Evolutionary conservation across 2,329 filamentous ascomycete genomes (phyloP), one percentile per base, ranked within the genome.

Genomic region (Lachnellula hyalina): DNA sequence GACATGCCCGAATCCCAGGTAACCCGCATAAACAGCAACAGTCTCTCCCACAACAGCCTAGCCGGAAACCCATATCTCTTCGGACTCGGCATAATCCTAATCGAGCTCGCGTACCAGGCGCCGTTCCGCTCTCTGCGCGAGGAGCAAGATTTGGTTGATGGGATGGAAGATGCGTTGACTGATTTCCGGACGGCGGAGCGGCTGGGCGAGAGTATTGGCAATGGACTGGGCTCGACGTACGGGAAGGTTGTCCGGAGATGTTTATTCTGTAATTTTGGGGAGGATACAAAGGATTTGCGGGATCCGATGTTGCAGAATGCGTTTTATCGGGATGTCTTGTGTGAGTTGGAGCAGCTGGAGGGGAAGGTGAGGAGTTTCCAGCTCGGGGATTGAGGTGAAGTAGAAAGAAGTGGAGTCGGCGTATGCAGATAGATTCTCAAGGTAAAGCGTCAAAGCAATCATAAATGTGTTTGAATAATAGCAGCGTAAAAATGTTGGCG

Each of bases 291-390:
- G 19, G 54, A 57, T 47, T 40, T 61, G 14, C 34, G 23, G n/a
- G 53, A 58, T 52, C 49, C 52, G 11, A 48, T 32, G n/a, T 35
- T 60, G 32, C 51, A 56, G 45, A 49, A 38, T n/a, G 55, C 49
- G 4, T 57, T 58, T 21, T 51, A 58, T 51, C 45, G 40, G n/a
- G 55, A 60, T 48, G 53, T 60, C 19, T 45, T 58, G 5, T 56
- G 58, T 47, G 58, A 56, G 42, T 19, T 60, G n/a, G 58, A 60
- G 48, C 42, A 34, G 40, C 35, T 60, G 28, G 58, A 60, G 47
- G 45, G 46, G 12, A 49, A 28, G 15, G 54, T 57, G 23, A 50
- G 28, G 11, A 57, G 23, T 52, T 36, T 59, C 32, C 49, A 59
- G n/a, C 42, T 57, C 46, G 51, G 38, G 21, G 32, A 32, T 32